These are phyloP conservation scores for Russula sp. DNA, from an alignment of 768 basidiomycete species.

Conservation along the genomic window DNA sequence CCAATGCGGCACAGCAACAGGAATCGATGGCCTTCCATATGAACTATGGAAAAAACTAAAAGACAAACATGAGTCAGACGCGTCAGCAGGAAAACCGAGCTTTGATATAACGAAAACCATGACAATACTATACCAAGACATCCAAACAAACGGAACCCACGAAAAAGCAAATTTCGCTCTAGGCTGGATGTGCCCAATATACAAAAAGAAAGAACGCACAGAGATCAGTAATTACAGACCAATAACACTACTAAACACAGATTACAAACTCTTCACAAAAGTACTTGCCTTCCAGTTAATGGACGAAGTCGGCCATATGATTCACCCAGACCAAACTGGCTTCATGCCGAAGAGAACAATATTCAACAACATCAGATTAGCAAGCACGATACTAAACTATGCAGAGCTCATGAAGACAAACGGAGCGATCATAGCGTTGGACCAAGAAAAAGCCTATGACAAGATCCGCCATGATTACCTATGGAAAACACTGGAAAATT, in stretches of 20 bases:
- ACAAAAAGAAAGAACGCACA: constrained; percentile 28
- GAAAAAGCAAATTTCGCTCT: background rate
- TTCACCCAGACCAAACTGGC: constrained; percentile 9
- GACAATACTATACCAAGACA: constrained; percentile 22
- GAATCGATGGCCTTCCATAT: too few species aligned
- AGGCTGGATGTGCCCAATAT: constrained; percentile 30
- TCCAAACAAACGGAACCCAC: constrained; percentile 21
- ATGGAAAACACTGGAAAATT: too few species aligned
- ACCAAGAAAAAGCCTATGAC: background rate
- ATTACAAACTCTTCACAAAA: constrained; percentile 31
- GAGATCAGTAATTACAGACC: constrained; percentile 27
- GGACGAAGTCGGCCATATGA: background rate
- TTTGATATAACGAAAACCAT: constrained; percentile 6
- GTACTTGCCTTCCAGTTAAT: constrained; percentile 13
- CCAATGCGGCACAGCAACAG: too few species aligned
- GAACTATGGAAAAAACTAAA: background rate
- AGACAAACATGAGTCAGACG: too few species aligned
- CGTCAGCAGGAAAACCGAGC: background rate
- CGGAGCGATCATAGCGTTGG: background rate
- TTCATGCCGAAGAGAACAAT: constrained; percentile 9
- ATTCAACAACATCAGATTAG: constrained; percentile 1
- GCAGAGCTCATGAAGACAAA: background rate
- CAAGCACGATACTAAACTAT: background rate
- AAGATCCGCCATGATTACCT: too few species aligned
- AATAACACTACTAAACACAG: constrained; percentile 26